Evolutionary conservation across 371 early-diverging fungal genomes (phyloP).

Genomic region (Mortierella sp.): DNA sequence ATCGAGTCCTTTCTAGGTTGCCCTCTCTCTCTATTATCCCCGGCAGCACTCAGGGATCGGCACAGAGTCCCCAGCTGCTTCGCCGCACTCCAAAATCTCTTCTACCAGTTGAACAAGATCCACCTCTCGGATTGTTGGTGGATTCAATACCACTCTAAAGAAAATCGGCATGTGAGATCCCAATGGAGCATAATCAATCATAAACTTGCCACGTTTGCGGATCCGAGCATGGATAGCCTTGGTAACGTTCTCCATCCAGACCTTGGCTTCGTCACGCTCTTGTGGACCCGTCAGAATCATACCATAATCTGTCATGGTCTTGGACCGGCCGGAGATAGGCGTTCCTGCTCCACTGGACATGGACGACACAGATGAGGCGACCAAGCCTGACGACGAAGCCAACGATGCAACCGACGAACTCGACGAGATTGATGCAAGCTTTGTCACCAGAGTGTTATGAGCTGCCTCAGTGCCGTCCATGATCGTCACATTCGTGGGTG

Average conservation of each 20-base stretch:
- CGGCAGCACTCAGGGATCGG: conserved; percentile 39
- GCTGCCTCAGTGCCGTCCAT: neutral
- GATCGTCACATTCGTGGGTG: neutral
- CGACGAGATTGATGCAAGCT: conserved; percentile 13
- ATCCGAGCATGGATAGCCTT: conserved; percentile 62
- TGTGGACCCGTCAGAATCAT: conserved; percentile 22
- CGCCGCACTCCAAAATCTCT: conserved; percentile 58
- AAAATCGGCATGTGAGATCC: conserved; percentile 65
- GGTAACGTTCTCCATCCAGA: conserved; percentile 60
- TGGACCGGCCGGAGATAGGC: neutral
- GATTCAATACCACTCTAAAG: conserved; percentile 80
- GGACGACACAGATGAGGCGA: conserved; percentile 22
- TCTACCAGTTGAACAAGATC: conserved; percentile 67
- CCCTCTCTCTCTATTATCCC: neutral
- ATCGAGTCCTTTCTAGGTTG: neutral
- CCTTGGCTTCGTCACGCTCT: conserved; percentile 53
- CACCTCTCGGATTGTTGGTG: conserved; percentile 65
- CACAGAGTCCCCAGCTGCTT: conserved; percentile 21
- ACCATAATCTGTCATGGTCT: conserved; percentile 13
- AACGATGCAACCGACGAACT: conserved; percentile 31
- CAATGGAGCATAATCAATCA: conserved; percentile 76
- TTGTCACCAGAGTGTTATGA: neutral
- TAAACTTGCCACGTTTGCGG: conserved; percentile 63
- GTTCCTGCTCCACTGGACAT: conserved; percentile 9
- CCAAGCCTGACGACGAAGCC: conserved; percentile 30